Evolutionary conservation across 2,329 filamentous ascomycete genomes (phyloP).

Genomic region (Elsinoe fawcettii): DNA sequence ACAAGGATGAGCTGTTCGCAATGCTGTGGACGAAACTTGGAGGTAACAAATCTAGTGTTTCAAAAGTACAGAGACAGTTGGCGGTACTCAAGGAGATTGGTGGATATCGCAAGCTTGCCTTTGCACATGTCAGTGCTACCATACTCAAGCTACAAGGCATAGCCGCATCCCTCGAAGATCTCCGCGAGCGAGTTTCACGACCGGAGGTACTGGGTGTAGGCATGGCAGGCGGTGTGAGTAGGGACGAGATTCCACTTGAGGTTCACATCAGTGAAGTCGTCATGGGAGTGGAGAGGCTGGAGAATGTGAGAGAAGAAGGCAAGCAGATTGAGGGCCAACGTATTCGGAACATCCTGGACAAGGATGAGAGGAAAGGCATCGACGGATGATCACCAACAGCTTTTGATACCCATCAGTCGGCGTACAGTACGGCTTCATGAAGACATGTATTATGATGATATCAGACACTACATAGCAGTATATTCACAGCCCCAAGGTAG

Average conservation of each 20-base stretch:
- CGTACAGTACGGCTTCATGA: conserved; percentile 8
- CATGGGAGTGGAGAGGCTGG: conserved; percentile 62
- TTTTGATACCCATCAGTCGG: conserved; percentile 11
- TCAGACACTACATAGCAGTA: neutral
- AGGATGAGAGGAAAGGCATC: neutral
- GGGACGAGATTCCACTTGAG: conserved; percentile 47
- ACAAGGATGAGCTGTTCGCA: conserved; percentile 59
- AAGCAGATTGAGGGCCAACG: conserved; percentile 23
- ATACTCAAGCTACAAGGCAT: conserved; percentile 69
- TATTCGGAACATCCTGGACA: conserved; percentile 6
- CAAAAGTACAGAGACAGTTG: conserved; percentile 57
- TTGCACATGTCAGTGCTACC: conserved; percentile 60
- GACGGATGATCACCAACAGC: neutral
- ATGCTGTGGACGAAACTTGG: conserved; percentile 68
- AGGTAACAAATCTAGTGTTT: conserved; percentile 54
- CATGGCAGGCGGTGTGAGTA: conserved; percentile 21
- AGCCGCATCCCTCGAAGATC: conserved; percentile 59
- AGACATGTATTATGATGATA: conserved; percentile 4
- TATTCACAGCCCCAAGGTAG: too few relatives aligned
- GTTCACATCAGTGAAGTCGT: conserved; percentile 72
- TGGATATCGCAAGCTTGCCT: conserved; percentile 56
- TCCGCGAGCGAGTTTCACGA: conserved; percentile 61
- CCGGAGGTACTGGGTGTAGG: conserved; percentile 52
- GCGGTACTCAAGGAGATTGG: conserved; percentile 58
- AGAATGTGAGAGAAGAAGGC: conserved; percentile 51